phyloP scores from a whole-genome alignment of 768 basidiomycete species.

The Hemileccinum rubropunctum region DNA sequence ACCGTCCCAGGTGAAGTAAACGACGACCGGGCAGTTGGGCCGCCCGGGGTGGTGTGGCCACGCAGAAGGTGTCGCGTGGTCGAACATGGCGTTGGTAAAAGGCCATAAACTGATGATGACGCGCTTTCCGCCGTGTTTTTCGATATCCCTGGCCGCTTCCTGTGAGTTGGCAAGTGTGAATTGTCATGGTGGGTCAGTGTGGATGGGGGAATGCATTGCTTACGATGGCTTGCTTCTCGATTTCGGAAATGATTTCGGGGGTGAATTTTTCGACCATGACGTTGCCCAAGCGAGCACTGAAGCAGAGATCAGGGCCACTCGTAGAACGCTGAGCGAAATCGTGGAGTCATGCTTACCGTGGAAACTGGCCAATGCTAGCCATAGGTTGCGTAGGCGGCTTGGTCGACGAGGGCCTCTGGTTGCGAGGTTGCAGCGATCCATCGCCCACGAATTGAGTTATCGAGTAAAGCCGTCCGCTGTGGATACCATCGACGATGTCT shows the following conservation, averaged over 20 bases:
- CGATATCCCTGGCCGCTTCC: background rate
- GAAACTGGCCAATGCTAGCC: background rate
- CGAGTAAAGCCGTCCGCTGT: background rate
- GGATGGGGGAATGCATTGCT: background rate
- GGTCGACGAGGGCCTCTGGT: background rate
- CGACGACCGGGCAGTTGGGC: conserved; percentile 13
- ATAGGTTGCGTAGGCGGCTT: background rate
- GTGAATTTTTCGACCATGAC: conserved; percentile 11
- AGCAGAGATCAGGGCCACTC: background rate
- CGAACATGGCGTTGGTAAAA: conserved; percentile 13
- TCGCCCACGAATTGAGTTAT: conserved; percentile 1
- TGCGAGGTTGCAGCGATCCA: background rate
- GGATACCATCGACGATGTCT: background rate
- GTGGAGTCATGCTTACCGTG: background rate
- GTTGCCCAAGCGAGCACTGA: conserved; percentile 11
- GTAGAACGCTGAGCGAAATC: background rate
- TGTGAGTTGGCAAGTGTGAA: background rate
- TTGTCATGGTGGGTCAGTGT: too few species aligned
- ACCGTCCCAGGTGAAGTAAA: conserved; percentile 15
- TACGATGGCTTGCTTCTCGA: background rate
- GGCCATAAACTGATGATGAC: conserved; percentile 13
- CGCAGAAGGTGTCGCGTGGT: conserved; percentile 6
- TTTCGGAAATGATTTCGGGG: background rate
- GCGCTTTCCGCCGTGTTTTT: background rate
- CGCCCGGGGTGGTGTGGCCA: conserved; percentile 11